These are phyloP conservation scores for Thermomucor indicae-seudaticae DNA, from an alignment of 371 early-diverging fungal species.

Conservation along the genomic window DNA sequence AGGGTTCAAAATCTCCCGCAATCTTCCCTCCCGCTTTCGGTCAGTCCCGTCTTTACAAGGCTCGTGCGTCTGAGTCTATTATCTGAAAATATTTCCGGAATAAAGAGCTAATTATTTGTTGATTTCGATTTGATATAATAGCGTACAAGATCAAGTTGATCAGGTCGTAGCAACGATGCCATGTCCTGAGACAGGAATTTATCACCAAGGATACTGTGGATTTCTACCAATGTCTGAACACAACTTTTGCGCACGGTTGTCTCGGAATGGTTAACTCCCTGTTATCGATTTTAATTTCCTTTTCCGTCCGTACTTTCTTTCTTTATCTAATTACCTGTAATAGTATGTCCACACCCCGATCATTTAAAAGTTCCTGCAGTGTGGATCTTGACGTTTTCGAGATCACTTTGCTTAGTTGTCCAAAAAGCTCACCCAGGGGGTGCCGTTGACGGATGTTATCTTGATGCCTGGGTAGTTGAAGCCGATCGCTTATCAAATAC, in stretches of 20 bases:
- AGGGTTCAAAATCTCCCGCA: background rate
- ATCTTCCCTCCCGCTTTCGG: background rate
- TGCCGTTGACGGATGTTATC: no score
- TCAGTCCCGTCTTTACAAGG: background rate
- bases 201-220: conserved; percentile 20
- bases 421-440: no score
- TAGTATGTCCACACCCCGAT: no score
- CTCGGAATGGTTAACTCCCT: conserved; percentile 19
- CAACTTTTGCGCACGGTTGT: conserved; percentile 19
- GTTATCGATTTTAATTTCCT: background rate
- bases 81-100: no score
- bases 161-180: conserved; percentile 11
- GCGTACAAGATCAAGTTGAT: conserved; percentile 17
- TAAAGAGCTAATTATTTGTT: background rate
- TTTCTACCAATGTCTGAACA: conserved; percentile 22
- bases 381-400: no score
- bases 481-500: no score
- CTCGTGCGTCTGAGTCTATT: no score
- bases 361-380: no score
- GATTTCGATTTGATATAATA: conserved; percentile 9
- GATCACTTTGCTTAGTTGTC: no score
- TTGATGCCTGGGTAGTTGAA: no score
- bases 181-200: conserved; percentile 12
- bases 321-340: conserved; percentile 6
- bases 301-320: background rate